Percentiles rank a stretch among this genome's conserved stretches.
These are phyloP conservation scores for Claviceps citrina DNA, from an alignment of 2,329 filamentous ascomycete genomes.

Conservation along the genomic window DNA sequence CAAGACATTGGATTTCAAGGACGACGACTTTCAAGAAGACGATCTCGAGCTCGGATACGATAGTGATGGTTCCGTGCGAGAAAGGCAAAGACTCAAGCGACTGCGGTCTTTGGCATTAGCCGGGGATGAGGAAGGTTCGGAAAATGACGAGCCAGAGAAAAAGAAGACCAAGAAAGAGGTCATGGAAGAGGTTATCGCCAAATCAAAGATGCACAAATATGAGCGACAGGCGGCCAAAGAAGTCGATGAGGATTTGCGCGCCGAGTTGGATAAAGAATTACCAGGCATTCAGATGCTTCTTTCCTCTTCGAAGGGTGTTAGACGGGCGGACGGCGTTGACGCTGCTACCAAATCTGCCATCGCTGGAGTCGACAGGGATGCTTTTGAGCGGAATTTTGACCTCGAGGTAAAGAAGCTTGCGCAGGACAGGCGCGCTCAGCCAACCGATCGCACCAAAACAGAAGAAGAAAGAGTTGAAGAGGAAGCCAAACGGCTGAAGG, in stretches of 20 bases:
- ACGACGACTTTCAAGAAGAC: constrained; percentile 64
- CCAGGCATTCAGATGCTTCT: constrained; percentile 61
- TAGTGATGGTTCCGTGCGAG: constrained; percentile 39
- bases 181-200: constrained; percentile 94
- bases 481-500: constrained; percentile 59
- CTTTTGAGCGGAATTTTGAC: constrained; percentile 79
- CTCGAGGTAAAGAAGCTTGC: constrained; percentile 66
- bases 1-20: constrained; percentile 51
- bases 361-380: constrained; percentile 44
- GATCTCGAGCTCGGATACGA: constrained; percentile 50
- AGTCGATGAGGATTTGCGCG: constrained; percentile 76
- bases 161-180: constrained; percentile 96
- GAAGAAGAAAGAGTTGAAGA: constrained; percentile 71
- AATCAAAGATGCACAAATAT: constrained; percentile 90
- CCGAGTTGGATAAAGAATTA: constrained; percentile 72
- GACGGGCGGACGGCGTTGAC: constrained; percentile 14
- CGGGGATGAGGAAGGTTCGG: constrained; percentile 29
- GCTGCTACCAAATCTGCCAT: constrained; percentile 16
- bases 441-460: constrained; percentile 78
- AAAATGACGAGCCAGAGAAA: constrained; percentile 50
- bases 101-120: constrained; percentile 30
- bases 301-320: constrained; percentile 30
- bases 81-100: constrained; percentile 40
- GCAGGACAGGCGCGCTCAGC: constrained; percentile 70
- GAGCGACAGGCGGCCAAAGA: constrained; percentile 87